These are phyloP conservation scores for Dipodascus albidus DNA, from an alignment of 805 yeast genomes.

Conservation along the genomic window DNA sequence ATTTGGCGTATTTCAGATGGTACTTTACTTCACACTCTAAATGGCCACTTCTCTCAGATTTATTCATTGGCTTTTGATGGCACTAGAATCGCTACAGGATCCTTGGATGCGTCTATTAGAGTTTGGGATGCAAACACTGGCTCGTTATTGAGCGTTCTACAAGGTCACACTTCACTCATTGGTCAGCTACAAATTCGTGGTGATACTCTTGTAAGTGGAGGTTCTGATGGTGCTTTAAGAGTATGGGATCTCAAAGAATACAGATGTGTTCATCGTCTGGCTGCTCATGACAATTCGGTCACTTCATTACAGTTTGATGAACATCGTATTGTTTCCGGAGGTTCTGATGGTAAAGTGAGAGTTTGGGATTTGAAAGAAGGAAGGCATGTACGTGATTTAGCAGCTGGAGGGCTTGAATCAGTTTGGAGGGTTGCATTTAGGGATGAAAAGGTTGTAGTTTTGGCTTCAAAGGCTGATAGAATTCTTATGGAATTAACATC, in stretches of 20 bases:
- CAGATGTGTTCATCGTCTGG: slow-evolving; percentile 55
- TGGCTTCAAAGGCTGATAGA: slow-evolving; percentile 22
- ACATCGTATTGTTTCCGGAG: slow-evolving; percentile 31
- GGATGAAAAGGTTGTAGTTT: slow-evolving; percentile 29
- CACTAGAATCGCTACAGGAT: slow-evolving; percentile 82
- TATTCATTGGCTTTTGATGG: slow-evolving; percentile 93
- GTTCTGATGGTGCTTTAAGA: slow-evolving; percentile 71
- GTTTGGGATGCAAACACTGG: slow-evolving; percentile 94
- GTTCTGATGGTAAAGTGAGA: slow-evolving; percentile 31
- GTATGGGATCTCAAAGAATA: slow-evolving; percentile 76
- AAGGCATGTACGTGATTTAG: slow-evolving; percentile 26
- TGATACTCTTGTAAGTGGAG: slow-evolving; percentile 70
- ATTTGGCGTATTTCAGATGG: slow-evolving; percentile 92
- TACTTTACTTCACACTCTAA: slow-evolving; percentile 74
- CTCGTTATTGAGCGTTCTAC: slow-evolving; percentile 58
- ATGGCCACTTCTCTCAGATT: slow-evolving; percentile 85
- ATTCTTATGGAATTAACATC: slow-evolving; percentile 28
- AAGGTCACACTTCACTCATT: slow-evolving; percentile 87
- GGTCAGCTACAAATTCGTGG: slow-evolving; percentile 72
- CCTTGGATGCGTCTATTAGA: slow-evolving; percentile 86
- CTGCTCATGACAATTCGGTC: slow-evolving; percentile 34
- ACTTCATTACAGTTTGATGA: slow-evolving; percentile 31
- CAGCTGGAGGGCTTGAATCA: slow-evolving; percentile 23
- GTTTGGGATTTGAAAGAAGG: slow-evolving; percentile 32
- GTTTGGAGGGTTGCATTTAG: slow-evolving; percentile 32